Percentiles rank a stretch among this genome's conserved stretches.
These are phyloP conservation scores for Pelargonium exstipulatum DNA, from an alignment of 441 rosid genomes.

Conservation along the genomic window DNA sequence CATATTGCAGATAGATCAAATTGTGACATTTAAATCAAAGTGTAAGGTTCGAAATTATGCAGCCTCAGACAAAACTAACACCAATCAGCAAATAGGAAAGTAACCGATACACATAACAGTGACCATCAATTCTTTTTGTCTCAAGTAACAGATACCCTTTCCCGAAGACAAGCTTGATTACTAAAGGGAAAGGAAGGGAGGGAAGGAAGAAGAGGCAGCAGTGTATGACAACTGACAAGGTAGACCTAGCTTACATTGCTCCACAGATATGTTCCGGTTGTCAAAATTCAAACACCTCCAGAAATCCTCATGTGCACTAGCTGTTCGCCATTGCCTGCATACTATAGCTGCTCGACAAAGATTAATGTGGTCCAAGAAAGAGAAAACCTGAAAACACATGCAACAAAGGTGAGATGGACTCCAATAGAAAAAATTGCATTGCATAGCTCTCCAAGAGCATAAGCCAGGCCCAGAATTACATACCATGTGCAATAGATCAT, in stretches of 20 bases:
- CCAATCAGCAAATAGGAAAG: background rate
- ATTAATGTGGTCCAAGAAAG: constrained; percentile 69
- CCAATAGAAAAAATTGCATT: background rate
- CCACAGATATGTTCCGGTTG: constrained; percentile 62
- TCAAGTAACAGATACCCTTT: background rate
- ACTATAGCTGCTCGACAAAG: constrained; percentile 87
- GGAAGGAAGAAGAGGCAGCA: background rate
- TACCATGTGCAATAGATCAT: constrained; percentile 94
- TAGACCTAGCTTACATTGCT: constrained; percentile 65
- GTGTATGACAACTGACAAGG: background rate
- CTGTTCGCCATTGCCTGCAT: constrained; percentile 92
- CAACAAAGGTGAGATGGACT: constrained; percentile 6
- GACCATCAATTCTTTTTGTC: background rate
- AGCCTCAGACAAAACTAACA: background rate
- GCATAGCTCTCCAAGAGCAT: background rate
- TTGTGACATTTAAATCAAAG: too few relatives aligned
- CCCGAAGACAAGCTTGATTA: background rate
- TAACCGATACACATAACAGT: too few relatives aligned
- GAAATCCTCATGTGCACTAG: constrained; percentile 94
- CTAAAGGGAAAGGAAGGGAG: background rate
- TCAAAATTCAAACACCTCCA: constrained; percentile 90
- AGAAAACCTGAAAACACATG: constrained; percentile 59
- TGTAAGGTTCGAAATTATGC: background rate
- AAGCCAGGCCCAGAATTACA: constrained; percentile 5
- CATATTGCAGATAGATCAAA: background rate